A percentile compares a stretch with the other conserved stretches of the same genome.
Conservation (phyloP, 306 rosid species). For the Trichosanthes cucumerina region DNA sequence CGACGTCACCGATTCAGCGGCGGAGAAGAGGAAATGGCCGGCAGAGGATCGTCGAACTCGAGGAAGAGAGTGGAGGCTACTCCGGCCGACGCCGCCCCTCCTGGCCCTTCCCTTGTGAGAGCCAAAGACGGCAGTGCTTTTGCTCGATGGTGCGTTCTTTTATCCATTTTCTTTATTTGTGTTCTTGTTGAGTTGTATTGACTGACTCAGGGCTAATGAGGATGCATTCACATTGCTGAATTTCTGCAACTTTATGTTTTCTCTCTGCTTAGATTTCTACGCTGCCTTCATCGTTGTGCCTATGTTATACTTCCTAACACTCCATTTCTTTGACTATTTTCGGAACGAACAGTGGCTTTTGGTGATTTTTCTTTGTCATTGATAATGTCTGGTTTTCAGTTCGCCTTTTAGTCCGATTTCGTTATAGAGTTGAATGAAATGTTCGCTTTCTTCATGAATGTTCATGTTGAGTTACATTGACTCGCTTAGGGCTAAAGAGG, state of each 20-base stretch:
- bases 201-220: neutral
- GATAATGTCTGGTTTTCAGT: neutral
- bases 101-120: conserved; percentile 38
- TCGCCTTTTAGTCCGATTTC: neutral
- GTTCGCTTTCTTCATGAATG: neutral
- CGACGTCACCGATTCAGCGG: neutral
- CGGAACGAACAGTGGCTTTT: neutral
- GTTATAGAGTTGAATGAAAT: neutral
- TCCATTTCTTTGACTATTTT: neutral
- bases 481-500: neutral
- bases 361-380: neutral
- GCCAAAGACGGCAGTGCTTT: conserved; percentile 85
- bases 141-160: conserved; percentile 45
- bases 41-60: conserved; percentile 28
- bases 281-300: neutral
- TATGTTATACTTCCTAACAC: neutral
- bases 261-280: neutral
- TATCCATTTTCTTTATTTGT: too few species aligned
- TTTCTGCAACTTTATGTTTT: neutral
- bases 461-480: neutral
- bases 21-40: conserved; percentile 20
- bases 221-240: neutral
- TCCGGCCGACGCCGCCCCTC: conserved; percentile 23
- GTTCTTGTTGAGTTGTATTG: neutral
- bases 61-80: conserved; percentile 73